Evolutionary conservation across 768 basidiomycete genomes (phyloP), one percentile per base, ranked within the genome.

Genomic region (Lactarius trivialis): DNA sequence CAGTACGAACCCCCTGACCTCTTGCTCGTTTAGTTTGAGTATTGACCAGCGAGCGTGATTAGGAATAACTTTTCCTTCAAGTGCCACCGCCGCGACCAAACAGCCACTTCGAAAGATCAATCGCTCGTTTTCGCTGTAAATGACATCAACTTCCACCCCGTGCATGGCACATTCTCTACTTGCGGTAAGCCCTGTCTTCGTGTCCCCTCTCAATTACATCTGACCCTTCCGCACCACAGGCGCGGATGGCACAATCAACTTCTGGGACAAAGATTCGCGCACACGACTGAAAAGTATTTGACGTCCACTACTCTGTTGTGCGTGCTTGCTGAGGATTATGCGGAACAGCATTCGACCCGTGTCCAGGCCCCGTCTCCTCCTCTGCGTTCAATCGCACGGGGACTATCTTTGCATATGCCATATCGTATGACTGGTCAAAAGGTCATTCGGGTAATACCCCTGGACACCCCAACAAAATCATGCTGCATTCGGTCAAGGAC

Each of bases 371-470:
- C 0, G 89, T 97, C 64, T 76, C 89, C 21, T 81, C 88, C 8
- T 87, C 86, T 9, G 79, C 85, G 4, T 98, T 96, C 80, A 97
- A 93, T 77, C 86, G 88, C 64, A 91, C 83, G 28, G 92, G 92
- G 33, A 85, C 78, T 32, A 90, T 97, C 66, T 92, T 97, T 70
- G 95, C 93, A 0, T 97, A 97, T 67, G 88, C 93, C 0, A 75
- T 96, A 26, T 93, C 92, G 14, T 96, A 96, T 66, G 93, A 96
- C 70, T 96, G 93, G 93, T 89, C 87, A 17, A 93, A 93, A 71
- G 92, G 93, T 8, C 89, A 93, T 72, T 84, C 85, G 14, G 93
- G 93, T 24, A 91, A 88, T 81, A 87, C 87, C 5, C 79, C 82
- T 2, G 77, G 78, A 8, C 77, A 81, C 63, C 83, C 86, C 19